A percentile compares a stretch with the other conserved stretches of the same genome.
Evolutionary conservation across 2,329 filamentous ascomycete genomes (phyloP).

Genomic region (Aspergillus thermomutatus): DNA sequence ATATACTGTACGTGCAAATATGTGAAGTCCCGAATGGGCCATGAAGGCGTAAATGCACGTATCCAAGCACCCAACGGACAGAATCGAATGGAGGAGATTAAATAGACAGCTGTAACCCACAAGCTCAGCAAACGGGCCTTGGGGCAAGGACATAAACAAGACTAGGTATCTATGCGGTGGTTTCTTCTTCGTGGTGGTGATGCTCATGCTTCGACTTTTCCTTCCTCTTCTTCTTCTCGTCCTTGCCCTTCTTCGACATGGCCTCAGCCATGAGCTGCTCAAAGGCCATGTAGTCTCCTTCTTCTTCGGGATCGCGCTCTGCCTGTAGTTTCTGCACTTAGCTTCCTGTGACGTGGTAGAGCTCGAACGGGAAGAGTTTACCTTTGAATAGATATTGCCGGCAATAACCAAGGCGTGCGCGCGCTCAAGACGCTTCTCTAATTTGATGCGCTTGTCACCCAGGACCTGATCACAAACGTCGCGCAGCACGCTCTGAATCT

Average conservation of each 20-base stretch:
- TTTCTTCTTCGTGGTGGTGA: conserved; percentile 11
- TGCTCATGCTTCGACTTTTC: conserved; percentile 47
- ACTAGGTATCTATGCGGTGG: conserved; percentile 11
- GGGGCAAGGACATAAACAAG: not conserved
- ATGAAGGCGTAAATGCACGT: not conserved
- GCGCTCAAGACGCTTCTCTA: conserved; percentile 83
- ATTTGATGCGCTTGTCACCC: conserved; percentile 71
- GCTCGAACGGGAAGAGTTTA: conserved; percentile 42
- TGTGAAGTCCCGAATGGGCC: not conserved
- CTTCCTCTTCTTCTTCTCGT: conserved; percentile 67
- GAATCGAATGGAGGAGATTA: not conserved
- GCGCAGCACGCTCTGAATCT: conserved; percentile 92
- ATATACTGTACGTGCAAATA: not conserved
- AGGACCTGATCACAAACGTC: conserved; percentile 91
- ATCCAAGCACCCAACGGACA: not conserved
- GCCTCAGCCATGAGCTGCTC: conserved; percentile 97
- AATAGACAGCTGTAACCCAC: not conserved
- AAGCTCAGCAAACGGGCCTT: not conserved
- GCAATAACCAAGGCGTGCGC: conserved; percentile 86
- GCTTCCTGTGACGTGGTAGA: not conserved
- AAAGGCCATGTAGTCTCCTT: conserved; percentile 98
- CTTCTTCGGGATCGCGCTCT: conserved; percentile 85
- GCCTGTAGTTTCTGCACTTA: conserved; percentile 55
- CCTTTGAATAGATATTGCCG: conserved; percentile 85
- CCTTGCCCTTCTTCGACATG: conserved; percentile 85